Conservation (phyloP, 306 rosid genomes). For the Inga oerstediana region DNA sequence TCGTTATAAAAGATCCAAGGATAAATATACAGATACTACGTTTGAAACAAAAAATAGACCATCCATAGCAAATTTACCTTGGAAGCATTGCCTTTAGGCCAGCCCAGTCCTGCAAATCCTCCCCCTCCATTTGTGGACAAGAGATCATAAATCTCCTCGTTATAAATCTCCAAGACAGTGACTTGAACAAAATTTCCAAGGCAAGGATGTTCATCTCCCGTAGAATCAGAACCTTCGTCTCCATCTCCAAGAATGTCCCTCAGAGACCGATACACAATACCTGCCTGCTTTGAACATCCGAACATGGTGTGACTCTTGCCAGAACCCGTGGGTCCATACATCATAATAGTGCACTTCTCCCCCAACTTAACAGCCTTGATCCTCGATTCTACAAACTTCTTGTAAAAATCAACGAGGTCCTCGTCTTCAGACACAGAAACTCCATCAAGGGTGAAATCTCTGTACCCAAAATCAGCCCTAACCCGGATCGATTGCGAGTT, state of each 20-base stretch:
- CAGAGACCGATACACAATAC: constrained; percentile 85
- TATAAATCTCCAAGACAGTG: constrained; percentile 90
- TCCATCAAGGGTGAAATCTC: constrained; percentile 95
- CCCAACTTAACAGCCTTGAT: constrained; percentile 75
- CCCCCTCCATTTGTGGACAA: constrained; percentile 72
- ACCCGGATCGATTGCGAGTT: constrained; percentile 63
- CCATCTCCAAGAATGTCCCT: constrained; percentile 84
- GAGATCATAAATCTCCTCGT: constrained; percentile 94
- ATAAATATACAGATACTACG: neutral
- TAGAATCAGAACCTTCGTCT: constrained; percentile 41
- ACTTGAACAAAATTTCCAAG: constrained; percentile 87
- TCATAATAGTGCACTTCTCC: constrained; percentile 93
- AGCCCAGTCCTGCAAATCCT: constrained; percentile 80
- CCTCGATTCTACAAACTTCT: constrained; percentile 79
- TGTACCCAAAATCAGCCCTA: constrained; percentile 88
- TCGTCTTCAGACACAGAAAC: constrained; percentile 87
- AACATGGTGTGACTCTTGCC: constrained; percentile 99
- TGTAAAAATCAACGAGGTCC: constrained; percentile 67
- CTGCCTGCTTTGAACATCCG: constrained; percentile 84
- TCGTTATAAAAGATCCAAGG: neutral
- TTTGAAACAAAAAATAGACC: neutral
- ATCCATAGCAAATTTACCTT: constrained; percentile 57
- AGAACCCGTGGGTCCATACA: constrained; percentile 98
- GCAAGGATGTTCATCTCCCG: constrained; percentile 38
- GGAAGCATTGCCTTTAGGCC: constrained; percentile 83